Evolutionary conservation across 495 filamentous ascomycete genomes (phyloP).

Genomic region (Daldinia concentrica): DNA sequence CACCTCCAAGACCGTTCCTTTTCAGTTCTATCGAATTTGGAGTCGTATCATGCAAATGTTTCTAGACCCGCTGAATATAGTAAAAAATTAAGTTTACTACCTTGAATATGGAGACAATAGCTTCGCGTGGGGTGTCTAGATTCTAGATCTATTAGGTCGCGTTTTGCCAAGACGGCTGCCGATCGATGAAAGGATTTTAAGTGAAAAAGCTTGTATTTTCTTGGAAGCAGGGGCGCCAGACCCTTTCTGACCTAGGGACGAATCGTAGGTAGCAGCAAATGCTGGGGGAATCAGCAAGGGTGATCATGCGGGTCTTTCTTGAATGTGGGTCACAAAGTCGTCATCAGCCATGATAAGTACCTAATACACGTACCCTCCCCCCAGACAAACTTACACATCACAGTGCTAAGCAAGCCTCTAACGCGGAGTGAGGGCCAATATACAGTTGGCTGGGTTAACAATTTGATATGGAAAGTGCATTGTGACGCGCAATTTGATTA

Average conservation of each 20-base stretch:
- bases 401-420: background rate
- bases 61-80: background rate
- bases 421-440: background rate
- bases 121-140: background rate
- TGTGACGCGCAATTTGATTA: background rate
- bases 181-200: constrained; percentile 13
- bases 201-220: constrained; percentile 37
- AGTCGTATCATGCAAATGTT: background rate
- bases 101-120: background rate
- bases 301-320: constrained; percentile 24
- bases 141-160: background rate
- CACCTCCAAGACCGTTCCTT: background rate
- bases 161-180: constrained; percentile 24
- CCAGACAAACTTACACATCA: background rate
- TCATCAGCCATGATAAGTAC: constrained; percentile 17
- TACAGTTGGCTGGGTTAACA: background rate
- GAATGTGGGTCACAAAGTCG: constrained; percentile 27
- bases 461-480: background rate
- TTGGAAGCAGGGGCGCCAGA: constrained; percentile 30
- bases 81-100: background rate
- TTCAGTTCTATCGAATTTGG: background rate
- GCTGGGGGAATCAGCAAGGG: background rate
- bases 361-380: background rate
- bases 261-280: constrained; percentile 9
- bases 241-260: background rate